Percentiles rank a stretch among this genome's conserved stretches.
Conservation (phyloP, 495 filamentous ascomycete species). For the Neurospora sp. region DNA sequence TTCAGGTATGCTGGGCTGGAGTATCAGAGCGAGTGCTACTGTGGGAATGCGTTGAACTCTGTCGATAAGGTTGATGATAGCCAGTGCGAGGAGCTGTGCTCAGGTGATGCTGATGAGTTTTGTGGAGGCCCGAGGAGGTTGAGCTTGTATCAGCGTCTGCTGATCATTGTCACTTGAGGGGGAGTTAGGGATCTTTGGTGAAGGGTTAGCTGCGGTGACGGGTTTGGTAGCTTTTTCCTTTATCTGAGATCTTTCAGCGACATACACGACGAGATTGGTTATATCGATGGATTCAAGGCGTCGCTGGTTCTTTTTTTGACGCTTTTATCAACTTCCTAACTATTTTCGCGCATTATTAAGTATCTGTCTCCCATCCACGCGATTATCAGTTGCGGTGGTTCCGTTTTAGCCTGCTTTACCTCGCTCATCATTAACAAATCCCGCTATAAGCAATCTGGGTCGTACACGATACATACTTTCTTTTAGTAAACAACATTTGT, state of each 20-base stretch:
- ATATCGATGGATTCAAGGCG: neutral
- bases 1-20: slow-evolving; percentile 7
- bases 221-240: neutral
- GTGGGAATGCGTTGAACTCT: neutral
- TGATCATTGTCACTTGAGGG: neutral
- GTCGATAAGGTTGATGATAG: neutral
- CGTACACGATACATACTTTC: neutral
- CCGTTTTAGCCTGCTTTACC: neutral
- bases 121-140: slow-evolving; percentile 3
- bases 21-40: slow-evolving; percentile 1
- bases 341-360: neutral
- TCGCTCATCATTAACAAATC: neutral
- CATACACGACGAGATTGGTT: neutral
- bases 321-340: neutral
- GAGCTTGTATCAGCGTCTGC: neutral
- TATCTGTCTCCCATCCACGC: neutral
- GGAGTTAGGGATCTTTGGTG: neutral
- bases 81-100: neutral
- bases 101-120: neutral
- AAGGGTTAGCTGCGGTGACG: neutral
- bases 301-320: neutral
- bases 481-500: neutral
- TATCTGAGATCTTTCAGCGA: neutral
- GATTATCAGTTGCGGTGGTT: neutral
- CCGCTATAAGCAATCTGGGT: neutral